These are phyloP conservation scores for Leptographium lundbergii DNA, from an alignment of 2,329 filamentous ascomycete genomes.

Conservation along the genomic window DNA sequence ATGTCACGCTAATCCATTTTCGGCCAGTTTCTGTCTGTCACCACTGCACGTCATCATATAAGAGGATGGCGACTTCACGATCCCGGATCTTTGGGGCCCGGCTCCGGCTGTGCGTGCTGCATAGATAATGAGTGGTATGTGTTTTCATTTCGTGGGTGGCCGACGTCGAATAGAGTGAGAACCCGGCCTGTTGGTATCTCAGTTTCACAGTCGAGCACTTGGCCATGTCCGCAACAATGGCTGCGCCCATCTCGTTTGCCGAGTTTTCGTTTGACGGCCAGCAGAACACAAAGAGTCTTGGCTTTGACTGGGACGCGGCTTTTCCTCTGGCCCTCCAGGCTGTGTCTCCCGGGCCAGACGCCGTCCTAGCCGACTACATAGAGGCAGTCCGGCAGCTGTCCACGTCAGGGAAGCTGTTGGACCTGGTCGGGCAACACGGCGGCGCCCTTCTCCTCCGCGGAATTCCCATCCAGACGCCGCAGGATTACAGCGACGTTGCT, in stretches of 20 bases:
- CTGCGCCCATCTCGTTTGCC: background rate
- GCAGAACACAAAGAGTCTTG: background rate
- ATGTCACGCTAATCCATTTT: background rate
- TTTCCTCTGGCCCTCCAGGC: background rate
- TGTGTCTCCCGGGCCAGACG: no score
- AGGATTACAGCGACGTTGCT: no score
- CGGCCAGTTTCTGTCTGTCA: background rate
- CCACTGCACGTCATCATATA: background rate
- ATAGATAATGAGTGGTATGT: background rate
- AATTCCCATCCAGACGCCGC: no score
- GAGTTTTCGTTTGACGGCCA: constrained; percentile 3
- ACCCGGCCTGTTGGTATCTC: background rate
- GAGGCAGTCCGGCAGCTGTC: no score
- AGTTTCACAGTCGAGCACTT: background rate
- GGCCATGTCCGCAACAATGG: background rate
- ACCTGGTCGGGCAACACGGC: no score
- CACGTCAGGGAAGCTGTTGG: no score
- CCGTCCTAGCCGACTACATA: background rate
- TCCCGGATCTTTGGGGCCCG: background rate
- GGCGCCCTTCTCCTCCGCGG: no score
- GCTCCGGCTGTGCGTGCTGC: background rate
- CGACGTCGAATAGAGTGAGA: background rate
- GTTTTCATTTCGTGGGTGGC: no score
- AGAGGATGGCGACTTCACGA: background rate
- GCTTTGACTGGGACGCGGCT: background rate